Conservation (phyloP, 2,329 filamentous ascomycete species). For the Decorospora gaudefroyi region DNA sequence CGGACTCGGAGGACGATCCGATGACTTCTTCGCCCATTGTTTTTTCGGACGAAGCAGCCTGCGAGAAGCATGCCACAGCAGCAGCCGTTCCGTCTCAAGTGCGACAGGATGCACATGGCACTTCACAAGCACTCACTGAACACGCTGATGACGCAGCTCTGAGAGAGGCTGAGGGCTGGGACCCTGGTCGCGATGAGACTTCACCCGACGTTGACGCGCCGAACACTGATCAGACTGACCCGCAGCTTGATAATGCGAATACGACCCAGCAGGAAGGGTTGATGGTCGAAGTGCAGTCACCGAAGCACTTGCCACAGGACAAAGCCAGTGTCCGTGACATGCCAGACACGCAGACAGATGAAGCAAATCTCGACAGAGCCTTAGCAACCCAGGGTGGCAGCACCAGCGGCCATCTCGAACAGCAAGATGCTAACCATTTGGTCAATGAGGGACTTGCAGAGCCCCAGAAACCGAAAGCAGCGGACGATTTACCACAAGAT, state of each 20-base stretch:
- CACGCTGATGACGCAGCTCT: conserved; percentile 13
- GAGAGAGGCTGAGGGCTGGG: conserved; percentile 15
- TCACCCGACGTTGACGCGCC: conserved; percentile 14
- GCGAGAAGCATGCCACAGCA: conserved; percentile 31
- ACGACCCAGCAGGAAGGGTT: conserved; percentile 1
- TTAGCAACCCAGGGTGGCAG: background rate
- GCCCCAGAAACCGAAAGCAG: background rate
- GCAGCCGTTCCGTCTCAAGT: conserved; percentile 22
- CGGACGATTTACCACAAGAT: background rate
- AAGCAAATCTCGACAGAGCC: background rate
- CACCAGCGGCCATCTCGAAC: background rate
- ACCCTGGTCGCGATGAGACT: conserved; percentile 17
- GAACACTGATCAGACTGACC: conserved; percentile 14
- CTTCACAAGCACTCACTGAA: conserved; percentile 22
- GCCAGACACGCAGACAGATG: background rate
- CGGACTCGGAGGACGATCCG: conserved; percentile 44
- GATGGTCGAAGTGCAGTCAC: background rate
- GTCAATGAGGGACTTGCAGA: background rate
- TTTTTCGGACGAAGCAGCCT: conserved; percentile 15
- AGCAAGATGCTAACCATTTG: background rate
- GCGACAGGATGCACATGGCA: conserved; percentile 20
- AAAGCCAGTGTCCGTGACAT: background rate
- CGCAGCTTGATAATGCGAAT: conserved; percentile 5
- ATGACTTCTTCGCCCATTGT: conserved; percentile 36
- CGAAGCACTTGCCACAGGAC: background rate